Base-by-base conservation (phyloP, 345 rosid genomes). In the Cardamine occulta region DNA sequence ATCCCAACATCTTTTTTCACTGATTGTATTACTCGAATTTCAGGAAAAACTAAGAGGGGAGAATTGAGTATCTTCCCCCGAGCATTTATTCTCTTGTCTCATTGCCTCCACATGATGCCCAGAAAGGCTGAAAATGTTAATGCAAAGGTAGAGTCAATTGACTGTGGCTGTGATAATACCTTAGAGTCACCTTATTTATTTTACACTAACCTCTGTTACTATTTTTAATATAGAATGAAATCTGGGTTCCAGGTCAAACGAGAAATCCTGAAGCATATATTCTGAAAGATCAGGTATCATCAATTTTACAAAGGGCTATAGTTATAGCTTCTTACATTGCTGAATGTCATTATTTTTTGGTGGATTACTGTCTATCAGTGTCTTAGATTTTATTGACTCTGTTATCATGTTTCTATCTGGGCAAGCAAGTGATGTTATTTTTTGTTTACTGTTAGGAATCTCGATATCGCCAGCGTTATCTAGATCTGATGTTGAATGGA, bases 51-150 rank as follows among this genome's bases (percentile, higher is more conserved):
- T 52, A 93, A 91, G 79, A 89, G 88, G 31, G 96, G 98, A n/a
- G 99, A 96, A 79, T 81, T 96, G 74, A 96, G 91, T 82, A 84
- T 96, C 47, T 89, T 89, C 60, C 98, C 99, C 3, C 73, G 31
- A 68, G 75, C 85, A 15, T 88, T 96, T 63, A 19, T 63, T 2
- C 87, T 85, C 40, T 75, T 96, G 59, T 96, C 99, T 18, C 93
- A 96, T 80, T 92, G 98, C 86, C 90, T 93, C 63, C 97, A 96
- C 74, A 93, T 91, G 99, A 82, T 96, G 95, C 98, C 99, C 0
- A 88, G 89, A 24, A 76, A 69, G 64, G 70, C 80, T 17, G 80
- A 76, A 5, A 76, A 42, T 32, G 91, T 78, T 34, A 83, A 52
- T 77, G 77, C 87, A 67, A 87, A 85, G 86, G 93, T 91, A 70